Evolutionary conservation across 1,284 basidiomycete species (phyloP).

Genomic region (Papiliotrema flavescens): DNA sequence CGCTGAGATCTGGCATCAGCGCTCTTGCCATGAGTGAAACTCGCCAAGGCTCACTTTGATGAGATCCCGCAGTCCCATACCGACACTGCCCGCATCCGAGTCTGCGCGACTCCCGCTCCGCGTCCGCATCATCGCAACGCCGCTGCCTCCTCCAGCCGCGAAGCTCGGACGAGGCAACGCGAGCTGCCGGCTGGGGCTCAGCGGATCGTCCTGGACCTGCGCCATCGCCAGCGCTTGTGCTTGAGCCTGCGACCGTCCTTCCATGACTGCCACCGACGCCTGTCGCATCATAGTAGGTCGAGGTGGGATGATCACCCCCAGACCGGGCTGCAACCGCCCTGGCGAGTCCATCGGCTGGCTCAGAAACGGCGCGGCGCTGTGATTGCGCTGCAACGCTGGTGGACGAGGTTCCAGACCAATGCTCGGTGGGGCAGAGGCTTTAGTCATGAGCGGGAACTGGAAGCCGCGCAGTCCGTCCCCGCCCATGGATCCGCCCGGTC

Average conservation of each 20-base stretch:
- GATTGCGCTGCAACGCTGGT: slow-evolving; percentile 19
- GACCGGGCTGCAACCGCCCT: background rate
- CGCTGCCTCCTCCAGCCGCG: slow-evolving; percentile 7
- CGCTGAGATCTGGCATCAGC: slow-evolving; percentile 29
- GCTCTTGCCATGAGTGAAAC: background rate
- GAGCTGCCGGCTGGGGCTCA: slow-evolving; percentile 23
- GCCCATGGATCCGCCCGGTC: slow-evolving; percentile 30
- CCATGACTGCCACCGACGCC: slow-evolving; percentile 47
- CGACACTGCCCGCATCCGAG: slow-evolving; percentile 9
- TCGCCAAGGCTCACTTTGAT: slow-evolving; percentile 33
- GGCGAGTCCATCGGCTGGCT: slow-evolving; percentile 8
- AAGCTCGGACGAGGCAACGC: slow-evolving; percentile 18
- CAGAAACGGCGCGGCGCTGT: slow-evolving; percentile 25
- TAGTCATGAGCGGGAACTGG: slow-evolving; percentile 41
- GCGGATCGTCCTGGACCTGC: slow-evolving; percentile 15
- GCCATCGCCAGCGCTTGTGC: slow-evolving; percentile 28
- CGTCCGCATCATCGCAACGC: slow-evolving; percentile 35
- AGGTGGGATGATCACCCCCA: slow-evolving; percentile 9
- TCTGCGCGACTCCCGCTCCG: slow-evolving; percentile 36
- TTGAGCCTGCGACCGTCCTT: slow-evolving; percentile 35
- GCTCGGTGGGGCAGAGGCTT: slow-evolving; percentile 2
- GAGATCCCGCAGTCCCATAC: slow-evolving; percentile 37
- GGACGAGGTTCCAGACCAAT: slow-evolving; percentile 6
- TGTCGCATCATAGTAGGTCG: slow-evolving; percentile 45
- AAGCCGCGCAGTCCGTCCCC: slow-evolving; percentile 38